These are phyloP conservation scores for Magnusiomyces fungicola DNA, from an alignment of 1,139 yeast species.

Conservation along the genomic window DNA sequence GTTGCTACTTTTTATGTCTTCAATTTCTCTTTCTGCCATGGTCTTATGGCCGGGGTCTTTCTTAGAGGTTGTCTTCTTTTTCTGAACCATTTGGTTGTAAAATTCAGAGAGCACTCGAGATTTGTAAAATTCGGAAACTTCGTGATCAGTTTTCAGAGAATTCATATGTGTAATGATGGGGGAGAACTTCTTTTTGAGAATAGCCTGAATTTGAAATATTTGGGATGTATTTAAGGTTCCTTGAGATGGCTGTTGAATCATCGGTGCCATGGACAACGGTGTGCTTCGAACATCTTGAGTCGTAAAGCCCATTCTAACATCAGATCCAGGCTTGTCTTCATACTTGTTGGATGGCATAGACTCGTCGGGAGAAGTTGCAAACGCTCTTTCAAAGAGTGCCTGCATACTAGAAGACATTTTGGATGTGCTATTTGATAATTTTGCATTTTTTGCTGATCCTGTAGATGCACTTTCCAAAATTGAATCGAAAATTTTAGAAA, in stretches of 20 bases:
- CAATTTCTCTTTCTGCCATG: constrained; percentile 15
- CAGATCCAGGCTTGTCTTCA: neutral
- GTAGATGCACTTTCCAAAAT: constrained; percentile 19
- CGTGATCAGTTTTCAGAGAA: constrained; percentile 24
- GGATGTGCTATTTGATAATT: constrained; percentile 5
- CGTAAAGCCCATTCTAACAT: constrained; percentile 20
- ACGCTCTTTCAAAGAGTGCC: constrained; percentile 21
- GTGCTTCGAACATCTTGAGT: constrained; percentile 19
- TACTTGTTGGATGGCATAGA: neutral
- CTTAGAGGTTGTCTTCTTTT: neutral
- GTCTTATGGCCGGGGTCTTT: neutral
- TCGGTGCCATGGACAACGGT: constrained; percentile 21
- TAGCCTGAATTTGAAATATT: constrained; percentile 8
- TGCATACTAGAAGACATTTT: constrained; percentile 17
- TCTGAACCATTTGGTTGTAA: neutral
- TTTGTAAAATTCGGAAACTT: constrained; percentile 24
- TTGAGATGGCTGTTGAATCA: constrained; percentile 9
- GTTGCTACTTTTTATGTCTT: constrained; percentile 9
- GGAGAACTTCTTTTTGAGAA: constrained; percentile 14
- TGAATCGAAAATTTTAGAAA: constrained; percentile 23
- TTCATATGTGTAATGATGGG: constrained; percentile 25
- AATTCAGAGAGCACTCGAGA: constrained; percentile 16
- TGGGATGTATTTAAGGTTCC: constrained; percentile 3
- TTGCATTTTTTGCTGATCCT: neutral
- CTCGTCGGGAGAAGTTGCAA: constrained; percentile 2